phyloP scores from a whole-genome alignment of 768 basidiomycete species.

The Boletus barrowsii region DNA sequence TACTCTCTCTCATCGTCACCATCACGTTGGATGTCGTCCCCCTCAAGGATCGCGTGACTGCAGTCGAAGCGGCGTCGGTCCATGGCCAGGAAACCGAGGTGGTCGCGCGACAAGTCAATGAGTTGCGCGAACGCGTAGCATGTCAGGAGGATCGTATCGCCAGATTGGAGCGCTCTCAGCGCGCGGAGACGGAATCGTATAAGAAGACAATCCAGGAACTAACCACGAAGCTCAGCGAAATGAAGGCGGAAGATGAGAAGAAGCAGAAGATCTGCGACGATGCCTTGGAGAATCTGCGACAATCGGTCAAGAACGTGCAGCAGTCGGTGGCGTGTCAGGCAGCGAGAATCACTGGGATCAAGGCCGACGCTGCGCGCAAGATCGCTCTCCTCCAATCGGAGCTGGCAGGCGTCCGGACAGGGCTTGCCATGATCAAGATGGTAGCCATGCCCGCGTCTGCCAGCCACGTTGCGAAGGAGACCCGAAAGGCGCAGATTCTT shows the following conservation, averaged over 20 bases:
- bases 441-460: not conserved
- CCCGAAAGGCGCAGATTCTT: not conserved
- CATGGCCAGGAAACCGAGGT: not conserved
- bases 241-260: slow-evolving; percentile 4
- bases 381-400: slow-evolving; percentile 16
- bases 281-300: slow-evolving; percentile 1
- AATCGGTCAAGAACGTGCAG: slow-evolving; percentile 1
- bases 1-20: slow-evolving; percentile 2
- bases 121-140: slow-evolving; percentile 6
- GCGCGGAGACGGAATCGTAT: not conserved
- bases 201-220: slow-evolving; percentile 14
- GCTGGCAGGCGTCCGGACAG: slow-evolving; percentile 4
- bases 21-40: slow-evolving; percentile 12
- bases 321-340: slow-evolving; percentile 12
- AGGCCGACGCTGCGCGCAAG: slow-evolving; percentile 16
- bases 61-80: slow-evolving; percentile 5
- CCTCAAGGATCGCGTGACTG: slow-evolving; percentile 17
- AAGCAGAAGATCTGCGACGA: slow-evolving; percentile 2
- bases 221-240: not conserved
- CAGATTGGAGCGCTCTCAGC: slow-evolving; percentile 7
- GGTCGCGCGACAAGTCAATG: slow-evolving; percentile 6
- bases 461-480: slow-evolving; percentile 7
- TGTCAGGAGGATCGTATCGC: slow-evolving; percentile 14
- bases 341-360: slow-evolving; percentile 12
- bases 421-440: slow-evolving; percentile 11